These are phyloP conservation scores for Fusarium sp. DNA, from an alignment of 2,329 filamentous ascomycete species.

Conservation along the genomic window DNA sequence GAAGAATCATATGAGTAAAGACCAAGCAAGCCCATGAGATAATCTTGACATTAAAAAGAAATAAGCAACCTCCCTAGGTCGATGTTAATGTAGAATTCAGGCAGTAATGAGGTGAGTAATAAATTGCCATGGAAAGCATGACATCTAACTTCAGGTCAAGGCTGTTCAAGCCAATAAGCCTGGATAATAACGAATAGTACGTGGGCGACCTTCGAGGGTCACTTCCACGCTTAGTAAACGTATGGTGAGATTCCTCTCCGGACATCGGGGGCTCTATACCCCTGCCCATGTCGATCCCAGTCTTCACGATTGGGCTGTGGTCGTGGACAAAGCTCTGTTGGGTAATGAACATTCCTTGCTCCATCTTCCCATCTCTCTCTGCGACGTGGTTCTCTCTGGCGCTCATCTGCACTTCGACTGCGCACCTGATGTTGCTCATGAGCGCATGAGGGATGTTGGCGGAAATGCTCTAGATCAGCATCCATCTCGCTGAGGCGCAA, in stretches of 20 bases:
- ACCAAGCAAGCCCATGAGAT: constrained; percentile 13
- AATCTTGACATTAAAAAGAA: constrained; percentile 3
- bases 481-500: constrained; percentile 69
- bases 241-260: constrained; percentile 45
- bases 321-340: constrained; percentile 31
- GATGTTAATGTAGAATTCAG: background rate
- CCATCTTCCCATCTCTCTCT: constrained; percentile 35
- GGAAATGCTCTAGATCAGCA: constrained; percentile 68
- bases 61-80: background rate
- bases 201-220: constrained; percentile 22
- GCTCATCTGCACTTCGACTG: constrained; percentile 27
- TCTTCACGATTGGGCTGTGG: constrained; percentile 37
- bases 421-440: constrained; percentile 40
- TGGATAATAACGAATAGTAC: constrained; percentile 17
- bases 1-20: constrained; percentile 38
- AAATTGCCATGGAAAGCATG: constrained; percentile 11
- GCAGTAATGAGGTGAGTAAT: background rate
- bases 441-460: constrained; percentile 40
- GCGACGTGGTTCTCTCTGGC: constrained; percentile 28
- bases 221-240: constrained; percentile 44
- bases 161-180: background rate
- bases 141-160: background rate
- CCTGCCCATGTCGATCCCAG: constrained; percentile 52
- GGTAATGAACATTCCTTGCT: constrained; percentile 24
- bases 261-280: constrained; percentile 44